phyloP scores from a whole-genome alignment of 306 rosid genomes.

The Acacia confusa region DNA sequence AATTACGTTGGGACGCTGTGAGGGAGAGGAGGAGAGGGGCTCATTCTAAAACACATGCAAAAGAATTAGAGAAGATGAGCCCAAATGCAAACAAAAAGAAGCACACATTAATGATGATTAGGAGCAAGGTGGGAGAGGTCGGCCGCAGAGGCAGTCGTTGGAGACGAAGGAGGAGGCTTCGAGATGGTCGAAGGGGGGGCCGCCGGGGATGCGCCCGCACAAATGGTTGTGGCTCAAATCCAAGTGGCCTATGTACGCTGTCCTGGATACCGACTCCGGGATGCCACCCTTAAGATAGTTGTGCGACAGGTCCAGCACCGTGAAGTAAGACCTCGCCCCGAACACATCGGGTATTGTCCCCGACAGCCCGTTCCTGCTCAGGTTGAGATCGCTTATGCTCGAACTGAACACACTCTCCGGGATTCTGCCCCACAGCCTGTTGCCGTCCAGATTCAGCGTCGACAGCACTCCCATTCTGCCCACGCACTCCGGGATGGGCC shows the following conservation, averaged over 20 bases:
- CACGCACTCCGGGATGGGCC: constrained; percentile 56
- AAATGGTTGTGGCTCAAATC: constrained; percentile 93
- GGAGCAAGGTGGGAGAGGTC: constrained; percentile 74
- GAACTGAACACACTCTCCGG: constrained; percentile 62
- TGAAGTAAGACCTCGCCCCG: constrained; percentile 67
- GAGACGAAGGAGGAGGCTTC: constrained; percentile 77
- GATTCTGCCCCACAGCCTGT: constrained; percentile 53
- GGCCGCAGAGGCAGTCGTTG: constrained; percentile 91
- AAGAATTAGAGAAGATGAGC: neutral
- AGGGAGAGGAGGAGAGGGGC: neutral
- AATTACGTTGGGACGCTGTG: neutral
- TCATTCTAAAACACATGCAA: neutral
- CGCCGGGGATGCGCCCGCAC: constrained; percentile 77
- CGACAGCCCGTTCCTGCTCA: constrained; percentile 57
- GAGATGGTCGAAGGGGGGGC: constrained; percentile 86
- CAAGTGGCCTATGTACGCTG: constrained; percentile 80
- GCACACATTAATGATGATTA: too few species aligned
- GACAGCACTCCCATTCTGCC: constrained; percentile 87
- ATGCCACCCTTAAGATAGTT: constrained; percentile 61
- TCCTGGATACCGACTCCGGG: constrained; percentile 57
- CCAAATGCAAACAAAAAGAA: too few species aligned
- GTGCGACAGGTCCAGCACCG: constrained; percentile 66
- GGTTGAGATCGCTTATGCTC: constrained; percentile 62
- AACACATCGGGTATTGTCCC: constrained; percentile 69
- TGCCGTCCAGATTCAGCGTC: constrained; percentile 66